Evolutionary conservation across 179 eudicot species (phyloP), one percentile per base, ranked within the genome.

Genomic region (Vitellaria paradoxa): DNA sequence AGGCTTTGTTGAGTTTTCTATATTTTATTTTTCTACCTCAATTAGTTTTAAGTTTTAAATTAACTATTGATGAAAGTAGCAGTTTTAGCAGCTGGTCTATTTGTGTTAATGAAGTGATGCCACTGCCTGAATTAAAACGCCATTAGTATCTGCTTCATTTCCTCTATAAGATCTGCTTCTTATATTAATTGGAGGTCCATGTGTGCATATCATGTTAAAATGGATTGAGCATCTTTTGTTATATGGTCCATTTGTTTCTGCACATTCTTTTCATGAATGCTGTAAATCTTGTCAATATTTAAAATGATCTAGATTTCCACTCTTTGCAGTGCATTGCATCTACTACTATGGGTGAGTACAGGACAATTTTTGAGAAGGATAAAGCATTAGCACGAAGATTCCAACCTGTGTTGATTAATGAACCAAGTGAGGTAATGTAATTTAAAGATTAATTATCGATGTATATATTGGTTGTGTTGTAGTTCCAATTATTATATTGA

Each of bases 341-440:
- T 46, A 88, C 91, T 66, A 88, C 91, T 17, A 70, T 83, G 89
- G 88, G 85, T 65, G 89, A 88, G 68, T 88, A 83, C 82, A 76
- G 89, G 74, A 62, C 82, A 62, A 87, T 86, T 83, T 85, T 88
- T 75, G 91, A 88, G 52, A 83, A 86, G 78, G 89, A 88, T 62
- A 87, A 85, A 80, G 91, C 91, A 73, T 80, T 88, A 71, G 91
- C 88, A 21, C 82, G 91, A 21, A 81, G 91, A 72, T 88, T 88
- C 77, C 89, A 88, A 73, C 91, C 89, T 37, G 87, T 88, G 40
- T 70, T 86, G 75, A 79, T 88, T 21, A 79, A 86, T 71, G 89
- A 88, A 82, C 89, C 91, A 47, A 88, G 83, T 61, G 85, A 83
- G 89, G 91, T 88, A 83, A 21, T 56, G 37, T 30, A 23, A 2